phyloP scores from a whole-genome alignment of 306 rosid species.

The Cucurbita moschata region DNA sequence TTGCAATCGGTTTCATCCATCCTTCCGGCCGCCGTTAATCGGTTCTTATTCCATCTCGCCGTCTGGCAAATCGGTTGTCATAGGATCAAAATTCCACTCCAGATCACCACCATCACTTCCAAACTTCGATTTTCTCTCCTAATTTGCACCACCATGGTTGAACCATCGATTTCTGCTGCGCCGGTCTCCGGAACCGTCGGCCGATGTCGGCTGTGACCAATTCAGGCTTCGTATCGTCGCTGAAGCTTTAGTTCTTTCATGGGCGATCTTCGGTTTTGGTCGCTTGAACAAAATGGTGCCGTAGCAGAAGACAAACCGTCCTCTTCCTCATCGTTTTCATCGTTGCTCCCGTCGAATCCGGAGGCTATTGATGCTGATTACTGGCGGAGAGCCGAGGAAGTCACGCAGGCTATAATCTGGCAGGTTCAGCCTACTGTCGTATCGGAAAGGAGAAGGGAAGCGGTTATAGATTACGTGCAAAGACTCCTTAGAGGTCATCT shows the following conservation, averaged over 20 bases:
- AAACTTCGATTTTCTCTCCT: neutral
- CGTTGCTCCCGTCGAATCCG: conserved; percentile 8
- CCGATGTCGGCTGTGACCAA: neutral
- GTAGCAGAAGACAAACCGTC: conserved; percentile 15
- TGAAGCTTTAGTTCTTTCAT: conserved; percentile 16
- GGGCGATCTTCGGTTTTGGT: conserved; percentile 35
- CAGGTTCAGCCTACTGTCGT: conserved; percentile 35
- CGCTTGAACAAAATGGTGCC: conserved; percentile 24
- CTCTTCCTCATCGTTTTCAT: conserved; percentile 9
- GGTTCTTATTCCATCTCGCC: neutral
- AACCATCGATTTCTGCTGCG: conserved; percentile 6
- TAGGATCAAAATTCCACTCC: conserved; percentile 2
- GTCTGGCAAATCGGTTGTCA: neutral
- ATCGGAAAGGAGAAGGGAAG: conserved; percentile 31
- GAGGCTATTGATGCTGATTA: conserved; percentile 11
- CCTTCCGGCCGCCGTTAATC: conserved; percentile 4
- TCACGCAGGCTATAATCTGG: conserved; percentile 28
- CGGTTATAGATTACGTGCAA: conserved; percentile 32
- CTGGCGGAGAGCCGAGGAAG: conserved; percentile 32
- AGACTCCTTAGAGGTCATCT: conserved; percentile 15
- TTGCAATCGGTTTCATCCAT: conserved; percentile 12
- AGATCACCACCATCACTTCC: neutral
- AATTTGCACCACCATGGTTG: conserved; percentile 3
- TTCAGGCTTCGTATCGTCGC: neutral
- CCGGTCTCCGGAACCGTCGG: neutral